phyloP scores from a whole-genome alignment of 805 yeast species.

The Pichia cephalocereana region DNA sequence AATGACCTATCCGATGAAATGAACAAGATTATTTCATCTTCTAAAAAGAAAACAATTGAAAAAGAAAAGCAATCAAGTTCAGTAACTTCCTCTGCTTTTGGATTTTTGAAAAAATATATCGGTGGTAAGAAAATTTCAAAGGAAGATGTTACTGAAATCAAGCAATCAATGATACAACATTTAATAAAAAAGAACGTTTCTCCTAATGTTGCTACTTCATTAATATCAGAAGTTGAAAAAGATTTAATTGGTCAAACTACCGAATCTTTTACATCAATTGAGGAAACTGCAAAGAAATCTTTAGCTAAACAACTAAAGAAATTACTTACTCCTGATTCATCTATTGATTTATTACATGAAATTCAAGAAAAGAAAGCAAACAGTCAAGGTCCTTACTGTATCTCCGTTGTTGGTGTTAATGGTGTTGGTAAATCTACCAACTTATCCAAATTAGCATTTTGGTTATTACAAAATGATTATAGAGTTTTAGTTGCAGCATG shows the following conservation, averaged over 20 bases:
- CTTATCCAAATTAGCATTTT: conserved; percentile 85
- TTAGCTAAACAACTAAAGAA: conserved; percentile 59
- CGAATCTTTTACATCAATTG: conserved; percentile 64
- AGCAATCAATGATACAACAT: conserved; percentile 62
- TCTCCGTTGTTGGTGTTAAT: conserved; percentile 94
- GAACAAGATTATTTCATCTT: conserved; percentile 27
- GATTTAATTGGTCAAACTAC: conserved; percentile 67
- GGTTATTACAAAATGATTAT: conserved; percentile 87
- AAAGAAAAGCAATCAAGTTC: conserved; percentile 13
- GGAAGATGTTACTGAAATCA: conserved; percentile 56
- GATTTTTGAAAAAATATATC: conserved; percentile 49
- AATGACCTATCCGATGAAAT: conserved; percentile 52
- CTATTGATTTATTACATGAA: conserved; percentile 78
- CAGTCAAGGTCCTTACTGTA: conserved; percentile 67
- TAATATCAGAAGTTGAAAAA: conserved; percentile 61
- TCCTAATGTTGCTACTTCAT: conserved; percentile 71
- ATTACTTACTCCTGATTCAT: conserved; percentile 83
- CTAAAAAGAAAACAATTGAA: conserved; percentile 15
- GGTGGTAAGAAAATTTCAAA: conserved; percentile 63
- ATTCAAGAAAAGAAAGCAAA: conserved; percentile 42
- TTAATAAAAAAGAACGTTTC: conserved; percentile 83
- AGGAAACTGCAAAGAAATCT: conserved; percentile 55
- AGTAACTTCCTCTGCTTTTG: conserved; percentile 36
- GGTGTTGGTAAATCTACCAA: conserved; percentile 98
- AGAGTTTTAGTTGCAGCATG: conserved; percentile 90